Percentiles rank a stretch among this genome's conserved stretches.
phyloP scores from a whole-genome alignment of 805 yeast species.

The Monosporozyma solicola region DNA sequence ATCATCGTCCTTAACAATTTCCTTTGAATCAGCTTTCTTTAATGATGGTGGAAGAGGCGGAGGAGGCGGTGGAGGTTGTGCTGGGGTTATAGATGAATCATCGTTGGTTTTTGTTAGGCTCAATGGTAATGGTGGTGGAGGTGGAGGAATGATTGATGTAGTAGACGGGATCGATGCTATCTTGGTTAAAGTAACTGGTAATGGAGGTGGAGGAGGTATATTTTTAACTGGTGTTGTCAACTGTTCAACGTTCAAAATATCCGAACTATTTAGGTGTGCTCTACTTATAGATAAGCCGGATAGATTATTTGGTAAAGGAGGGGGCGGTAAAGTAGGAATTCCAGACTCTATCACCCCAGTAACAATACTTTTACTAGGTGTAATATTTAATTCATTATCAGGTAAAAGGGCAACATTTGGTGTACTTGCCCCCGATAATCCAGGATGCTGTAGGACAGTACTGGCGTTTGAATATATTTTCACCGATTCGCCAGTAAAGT shows the following conservation, averaged over 20 bases:
- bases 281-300: slow-evolving; percentile 6
- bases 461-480: background rate
- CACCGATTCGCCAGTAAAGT: background rate
- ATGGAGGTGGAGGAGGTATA: slow-evolving; percentile 28
- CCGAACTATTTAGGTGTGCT: slow-evolving; percentile 4
- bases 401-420: slow-evolving; percentile 10
- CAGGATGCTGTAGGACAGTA: background rate
- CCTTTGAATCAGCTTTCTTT: slow-evolving; percentile 2
- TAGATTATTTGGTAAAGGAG: slow-evolving; percentile 3
- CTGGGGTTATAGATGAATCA: background rate
- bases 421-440: background rate
- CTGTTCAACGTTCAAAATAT: background rate
- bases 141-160: slow-evolving; percentile 27
- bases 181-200: slow-evolving; percentile 6
- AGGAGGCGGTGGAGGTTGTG: slow-evolving; percentile 17
- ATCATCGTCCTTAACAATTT: background rate
- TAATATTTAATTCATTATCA: background rate
- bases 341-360: background rate
- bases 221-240: slow-evolving; percentile 13
- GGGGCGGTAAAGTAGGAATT: slow-evolving; percentile 13
- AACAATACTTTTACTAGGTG: background rate
- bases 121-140: slow-evolving; percentile 31
- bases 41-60: slow-evolving; percentile 14
- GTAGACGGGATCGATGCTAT: slow-evolving; percentile 9
- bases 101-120: background rate